A percentile compares a stretch with the other conserved stretches of the same genome.
Conservation (phyloP, 192 early-diverging fungal genomes). For the Umbelopsis vinacea region DNA sequence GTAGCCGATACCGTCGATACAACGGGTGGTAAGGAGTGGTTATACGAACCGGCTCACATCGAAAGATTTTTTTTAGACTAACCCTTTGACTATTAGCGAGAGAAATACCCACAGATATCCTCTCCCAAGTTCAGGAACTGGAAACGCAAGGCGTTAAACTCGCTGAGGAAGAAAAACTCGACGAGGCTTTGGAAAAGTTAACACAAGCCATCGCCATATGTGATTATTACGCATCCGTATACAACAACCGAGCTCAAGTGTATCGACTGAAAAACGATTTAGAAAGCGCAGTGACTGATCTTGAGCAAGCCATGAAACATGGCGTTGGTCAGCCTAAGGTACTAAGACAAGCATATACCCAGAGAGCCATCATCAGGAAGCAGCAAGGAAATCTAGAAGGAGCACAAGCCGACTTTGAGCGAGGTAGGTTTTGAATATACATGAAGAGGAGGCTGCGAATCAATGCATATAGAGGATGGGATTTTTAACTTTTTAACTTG, state of each 20-base stretch:
- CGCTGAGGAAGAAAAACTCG: conserved; percentile 49
- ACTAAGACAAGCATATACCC: conserved; percentile 56
- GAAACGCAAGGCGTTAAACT: conserved; percentile 46
- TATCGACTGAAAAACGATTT: conserved; percentile 47
- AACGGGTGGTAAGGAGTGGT: conserved; percentile 26
- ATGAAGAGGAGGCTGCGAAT: too few relatives aligned
- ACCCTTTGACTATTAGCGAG: conserved; percentile 1
- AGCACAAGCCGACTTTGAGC: conserved; percentile 51
- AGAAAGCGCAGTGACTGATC: conserved; percentile 44
- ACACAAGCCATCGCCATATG: conserved; percentile 46
- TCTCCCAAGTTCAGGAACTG: conserved; percentile 38
- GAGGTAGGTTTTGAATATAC: conserved; percentile 16
- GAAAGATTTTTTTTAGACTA: neutral
- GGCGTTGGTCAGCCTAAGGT: conserved; percentile 47
- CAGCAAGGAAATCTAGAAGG: conserved; percentile 47
- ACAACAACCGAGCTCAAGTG: conserved; percentile 59
- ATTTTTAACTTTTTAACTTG: too few relatives aligned
- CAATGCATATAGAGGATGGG: too few relatives aligned
- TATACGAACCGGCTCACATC: neutral
- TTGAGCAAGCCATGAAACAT: conserved; percentile 47
- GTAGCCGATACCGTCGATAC: conserved; percentile 29
- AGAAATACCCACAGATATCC: conserved; percentile 40
- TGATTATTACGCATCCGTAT: conserved; percentile 50
- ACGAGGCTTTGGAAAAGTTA: conserved; percentile 45
- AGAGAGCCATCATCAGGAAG: conserved; percentile 51